A percentile compares a stretch with the other conserved stretches of the same genome.
Evolutionary conservation across 345 rosid genomes (phyloP).

Genomic region (Acer negundo): DNA sequence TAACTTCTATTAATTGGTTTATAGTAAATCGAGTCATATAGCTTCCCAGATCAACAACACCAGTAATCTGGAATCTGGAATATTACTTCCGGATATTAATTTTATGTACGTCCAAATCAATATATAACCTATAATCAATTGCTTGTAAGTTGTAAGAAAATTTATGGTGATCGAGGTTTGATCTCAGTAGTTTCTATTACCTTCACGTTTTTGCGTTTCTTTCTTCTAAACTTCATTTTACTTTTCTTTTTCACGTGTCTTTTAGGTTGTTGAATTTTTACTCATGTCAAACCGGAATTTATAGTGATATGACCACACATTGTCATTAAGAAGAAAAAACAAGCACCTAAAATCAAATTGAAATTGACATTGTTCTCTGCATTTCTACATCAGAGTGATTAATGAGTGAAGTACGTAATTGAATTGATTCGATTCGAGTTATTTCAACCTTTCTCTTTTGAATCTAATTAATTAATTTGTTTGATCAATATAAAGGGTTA

Average conservation of each 20-base stretch:
- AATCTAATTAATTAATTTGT: neutral
- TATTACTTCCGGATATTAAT: neutral
- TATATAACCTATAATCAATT: neutral
- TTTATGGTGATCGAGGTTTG: neutral
- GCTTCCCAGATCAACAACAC: neutral
- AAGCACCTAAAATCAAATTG: neutral
- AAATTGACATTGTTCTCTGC: too few species aligned
- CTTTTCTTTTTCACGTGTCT: neutral
- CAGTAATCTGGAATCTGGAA: neutral
- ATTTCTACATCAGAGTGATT: neutral
- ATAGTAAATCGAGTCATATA: neutral
- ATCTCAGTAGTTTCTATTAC: neutral
- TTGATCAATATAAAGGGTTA: neutral
- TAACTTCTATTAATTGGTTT: too few species aligned
- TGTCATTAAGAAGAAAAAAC: neutral
- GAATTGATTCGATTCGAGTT: neutral
- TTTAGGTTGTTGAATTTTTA: neutral
- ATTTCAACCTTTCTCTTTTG: neutral
- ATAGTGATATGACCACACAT: neutral
- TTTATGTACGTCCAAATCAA: neutral
- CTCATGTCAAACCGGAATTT: neutral
- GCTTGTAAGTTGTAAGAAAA: neutral
- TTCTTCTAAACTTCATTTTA: neutral
- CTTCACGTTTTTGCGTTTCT: neutral
- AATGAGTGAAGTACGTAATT: neutral